Evolutionary conservation across 257 asterid species (phyloP).

Genomic region (Solanum chiquidenum): DNA sequence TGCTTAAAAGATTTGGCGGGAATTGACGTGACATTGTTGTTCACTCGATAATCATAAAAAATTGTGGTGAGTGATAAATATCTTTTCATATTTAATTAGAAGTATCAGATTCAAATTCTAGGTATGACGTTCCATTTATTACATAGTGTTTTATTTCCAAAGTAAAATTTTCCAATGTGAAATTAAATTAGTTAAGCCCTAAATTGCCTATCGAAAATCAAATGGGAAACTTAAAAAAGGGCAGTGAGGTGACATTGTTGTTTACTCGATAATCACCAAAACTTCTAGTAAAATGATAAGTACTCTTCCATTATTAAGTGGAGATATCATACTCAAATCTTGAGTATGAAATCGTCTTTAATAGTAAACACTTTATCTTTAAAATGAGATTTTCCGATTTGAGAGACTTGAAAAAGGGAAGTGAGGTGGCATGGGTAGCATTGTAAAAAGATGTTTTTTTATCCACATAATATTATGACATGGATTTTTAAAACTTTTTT

Average conservation of each 20-base stretch:
- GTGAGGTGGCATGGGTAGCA: neutral
- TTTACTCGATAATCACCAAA: neutral
- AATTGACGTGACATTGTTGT: neutral
- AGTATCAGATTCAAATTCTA: no score
- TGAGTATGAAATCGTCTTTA: neutral
- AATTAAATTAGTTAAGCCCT: fast-evolving
- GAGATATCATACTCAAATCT: neutral
- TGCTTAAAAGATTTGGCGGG: neutral
- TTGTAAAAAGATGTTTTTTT: neutral
- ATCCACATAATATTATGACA: neutral
- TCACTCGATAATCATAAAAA: neutral
- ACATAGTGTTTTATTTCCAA: no score
- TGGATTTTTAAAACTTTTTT: neutral
- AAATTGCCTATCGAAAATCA: neutral
- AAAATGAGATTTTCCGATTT: neutral
- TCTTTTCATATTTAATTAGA: no score
- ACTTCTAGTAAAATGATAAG: neutral
- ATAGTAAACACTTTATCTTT: fast-evolving
- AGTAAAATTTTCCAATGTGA: fast-evolving
- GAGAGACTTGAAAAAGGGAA: neutral
- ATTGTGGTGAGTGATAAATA: no score
- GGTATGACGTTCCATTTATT: neutral
- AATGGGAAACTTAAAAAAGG: neutral
- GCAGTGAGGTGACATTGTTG: no score
- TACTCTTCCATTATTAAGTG: neutral